Percentiles rank a stretch among this genome's conserved stretches.
phyloP scores from a whole-genome alignment of 2,329 filamentous ascomycete genomes.

The Bipolaris victoriae region DNA sequence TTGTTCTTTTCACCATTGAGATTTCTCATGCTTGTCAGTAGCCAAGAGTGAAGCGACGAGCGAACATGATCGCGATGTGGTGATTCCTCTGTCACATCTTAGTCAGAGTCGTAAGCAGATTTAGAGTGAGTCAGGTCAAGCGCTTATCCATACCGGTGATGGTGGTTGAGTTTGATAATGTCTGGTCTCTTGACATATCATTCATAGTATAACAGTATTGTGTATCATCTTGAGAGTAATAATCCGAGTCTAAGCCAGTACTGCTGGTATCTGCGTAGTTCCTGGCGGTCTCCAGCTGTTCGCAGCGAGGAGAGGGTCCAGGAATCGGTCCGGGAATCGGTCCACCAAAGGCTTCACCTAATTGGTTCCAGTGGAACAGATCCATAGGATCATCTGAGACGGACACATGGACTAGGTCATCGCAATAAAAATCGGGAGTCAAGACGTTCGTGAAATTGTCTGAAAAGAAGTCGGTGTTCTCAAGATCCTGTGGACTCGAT shows the following conservation, averaged over 20 bases:
- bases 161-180: background rate
- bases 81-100: background rate
- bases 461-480: background rate
- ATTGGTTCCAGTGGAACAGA: background rate
- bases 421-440: background rate
- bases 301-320: background rate
- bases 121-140: background rate
- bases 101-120: background rate
- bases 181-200: background rate
- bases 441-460: background rate
- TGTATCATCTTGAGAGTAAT: background rate
- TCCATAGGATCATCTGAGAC: background rate
- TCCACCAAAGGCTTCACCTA: background rate
- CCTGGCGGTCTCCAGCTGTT: background rate
- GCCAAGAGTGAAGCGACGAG: background rate
- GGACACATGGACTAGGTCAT: background rate
- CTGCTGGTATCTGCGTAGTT: background rate
- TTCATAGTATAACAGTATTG: background rate
- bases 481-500: background rate
- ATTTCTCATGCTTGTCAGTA: background rate
- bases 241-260: background rate
- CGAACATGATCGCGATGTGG: background rate
- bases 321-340: background rate
- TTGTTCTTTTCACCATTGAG: background rate
- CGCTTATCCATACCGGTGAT: background rate